phyloP scores from a whole-genome alignment of 2,329 filamentous ascomycete genomes.

The Claviceps fusiformis region DNA sequence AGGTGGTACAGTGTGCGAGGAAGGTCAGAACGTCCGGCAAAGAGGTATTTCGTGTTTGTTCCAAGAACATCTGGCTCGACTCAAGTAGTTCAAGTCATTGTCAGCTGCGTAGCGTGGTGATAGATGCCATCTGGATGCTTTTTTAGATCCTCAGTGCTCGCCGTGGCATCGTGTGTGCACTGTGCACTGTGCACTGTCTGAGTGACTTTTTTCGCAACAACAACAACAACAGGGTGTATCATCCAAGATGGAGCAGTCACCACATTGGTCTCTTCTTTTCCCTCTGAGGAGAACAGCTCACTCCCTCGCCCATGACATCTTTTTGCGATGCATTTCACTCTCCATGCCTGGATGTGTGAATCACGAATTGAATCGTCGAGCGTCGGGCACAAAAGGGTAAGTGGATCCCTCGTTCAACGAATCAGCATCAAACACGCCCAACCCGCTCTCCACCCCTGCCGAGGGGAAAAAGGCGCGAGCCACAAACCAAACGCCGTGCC shows the following conservation, averaged over 20 bases:
- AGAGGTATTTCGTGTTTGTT: not conserved
- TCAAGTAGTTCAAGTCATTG: not conserved
- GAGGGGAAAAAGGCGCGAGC: not conserved
- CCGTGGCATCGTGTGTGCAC: too few species aligned
- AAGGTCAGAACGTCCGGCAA: not conserved
- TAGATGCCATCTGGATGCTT: not conserved
- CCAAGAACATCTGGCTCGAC: not conserved
- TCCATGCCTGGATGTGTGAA: not conserved
- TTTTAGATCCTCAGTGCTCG: not conserved
- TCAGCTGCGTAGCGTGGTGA: not conserved
- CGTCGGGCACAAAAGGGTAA: not conserved
- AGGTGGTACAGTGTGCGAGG: not conserved
- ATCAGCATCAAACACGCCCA: not conserved
- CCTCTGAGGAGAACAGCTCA: not conserved
- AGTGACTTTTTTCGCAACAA: not conserved
- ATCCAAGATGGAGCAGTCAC: too few species aligned
- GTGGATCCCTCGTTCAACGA: not conserved
- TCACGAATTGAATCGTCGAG: not conserved
- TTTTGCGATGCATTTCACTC: not conserved
- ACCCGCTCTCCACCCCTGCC: not conserved
- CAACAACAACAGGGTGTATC: too few species aligned
- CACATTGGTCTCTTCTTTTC: not conserved
- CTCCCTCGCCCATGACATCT: not conserved
- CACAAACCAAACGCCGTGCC: not conserved
- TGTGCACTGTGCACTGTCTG: too few species aligned